phyloP scores from a whole-genome alignment of 805 yeast species.

The Cyberlindnera lachancei region DNA sequence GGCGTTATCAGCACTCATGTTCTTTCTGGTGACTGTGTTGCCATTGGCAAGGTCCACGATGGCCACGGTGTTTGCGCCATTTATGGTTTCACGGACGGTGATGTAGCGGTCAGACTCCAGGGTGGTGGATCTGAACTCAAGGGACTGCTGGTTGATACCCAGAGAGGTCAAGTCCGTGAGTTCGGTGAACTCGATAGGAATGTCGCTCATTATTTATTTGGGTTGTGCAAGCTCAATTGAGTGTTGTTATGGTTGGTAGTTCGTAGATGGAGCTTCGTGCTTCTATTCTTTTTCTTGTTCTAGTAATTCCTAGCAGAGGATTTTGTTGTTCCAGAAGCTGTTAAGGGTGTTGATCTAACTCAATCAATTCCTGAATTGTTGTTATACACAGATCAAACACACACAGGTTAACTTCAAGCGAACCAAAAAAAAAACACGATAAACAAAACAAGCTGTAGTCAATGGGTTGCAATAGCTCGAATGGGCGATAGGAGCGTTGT shows the following conservation, averaged over 20 bases:
- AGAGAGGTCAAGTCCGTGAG: slow-evolving; percentile 79
- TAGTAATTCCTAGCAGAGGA: too few species aligned
- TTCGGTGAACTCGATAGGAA: slow-evolving; percentile 96
- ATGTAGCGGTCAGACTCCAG: slow-evolving; percentile 89
- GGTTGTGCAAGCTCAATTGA: not conserved
- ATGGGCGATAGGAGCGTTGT: too few species aligned
- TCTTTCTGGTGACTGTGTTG: slow-evolving; percentile 77
- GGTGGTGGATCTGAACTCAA: slow-evolving; percentile 91
- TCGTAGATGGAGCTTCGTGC: too few species aligned
- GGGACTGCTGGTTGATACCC: slow-evolving; percentile 78
- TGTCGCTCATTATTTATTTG: slow-evolving; percentile 41
- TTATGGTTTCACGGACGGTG: slow-evolving; percentile 60
- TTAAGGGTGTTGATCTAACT: too few species aligned
- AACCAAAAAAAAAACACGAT: too few species aligned
- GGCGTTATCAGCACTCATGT: slow-evolving; percentile 96
- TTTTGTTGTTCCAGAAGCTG: too few species aligned
- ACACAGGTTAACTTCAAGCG: too few species aligned
- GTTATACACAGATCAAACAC: too few species aligned
- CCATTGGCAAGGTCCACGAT: slow-evolving; percentile 78
- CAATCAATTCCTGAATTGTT: too few species aligned
- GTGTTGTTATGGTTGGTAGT: not conserved
- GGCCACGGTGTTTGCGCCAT: slow-evolving; percentile 81
- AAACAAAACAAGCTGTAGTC: too few species aligned
- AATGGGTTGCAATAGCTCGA: too few species aligned
- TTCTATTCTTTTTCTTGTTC: too few species aligned